Conservation (phyloP, 345 rosid species). For the Ricinus communis region DNA sequence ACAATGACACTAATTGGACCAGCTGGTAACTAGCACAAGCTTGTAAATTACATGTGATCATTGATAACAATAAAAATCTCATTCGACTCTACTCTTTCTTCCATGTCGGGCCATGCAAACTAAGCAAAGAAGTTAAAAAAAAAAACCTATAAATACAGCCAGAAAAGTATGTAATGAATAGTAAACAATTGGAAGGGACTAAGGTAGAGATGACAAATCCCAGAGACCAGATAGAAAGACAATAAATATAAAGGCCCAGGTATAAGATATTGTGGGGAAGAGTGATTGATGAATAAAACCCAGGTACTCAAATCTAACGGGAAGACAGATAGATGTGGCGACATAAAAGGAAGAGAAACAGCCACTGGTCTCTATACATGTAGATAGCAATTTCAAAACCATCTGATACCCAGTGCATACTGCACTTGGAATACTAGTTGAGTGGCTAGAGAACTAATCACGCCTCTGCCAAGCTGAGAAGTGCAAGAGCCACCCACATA, state of each 20-base stretch:
- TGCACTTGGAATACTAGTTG: too few relatives aligned
- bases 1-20: background rate
- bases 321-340: too few relatives aligned
- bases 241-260: background rate
- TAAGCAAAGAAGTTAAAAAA: background rate
- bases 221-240: background rate
- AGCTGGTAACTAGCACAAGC: background rate
- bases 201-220: background rate
- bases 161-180: too few relatives aligned
- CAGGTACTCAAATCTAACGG: slow-evolving; percentile 1
- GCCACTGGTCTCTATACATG: too few relatives aligned
- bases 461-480: too few relatives aligned
- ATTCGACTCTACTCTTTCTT: background rate
- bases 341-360: too few relatives aligned
- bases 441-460: too few relatives aligned
- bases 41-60: background rate
- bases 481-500: too few relatives aligned
- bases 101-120: background rate
- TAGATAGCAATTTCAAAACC: too few relatives aligned
- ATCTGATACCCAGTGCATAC: too few relatives aligned
- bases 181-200: too few relatives aligned
- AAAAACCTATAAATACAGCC: background rate
- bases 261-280: background rate
- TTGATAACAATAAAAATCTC: background rate
- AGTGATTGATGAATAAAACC: background rate